Evolutionary conservation across 306 rosid species (phyloP).

Genomic region (Citrullus colocynthis): DNA sequence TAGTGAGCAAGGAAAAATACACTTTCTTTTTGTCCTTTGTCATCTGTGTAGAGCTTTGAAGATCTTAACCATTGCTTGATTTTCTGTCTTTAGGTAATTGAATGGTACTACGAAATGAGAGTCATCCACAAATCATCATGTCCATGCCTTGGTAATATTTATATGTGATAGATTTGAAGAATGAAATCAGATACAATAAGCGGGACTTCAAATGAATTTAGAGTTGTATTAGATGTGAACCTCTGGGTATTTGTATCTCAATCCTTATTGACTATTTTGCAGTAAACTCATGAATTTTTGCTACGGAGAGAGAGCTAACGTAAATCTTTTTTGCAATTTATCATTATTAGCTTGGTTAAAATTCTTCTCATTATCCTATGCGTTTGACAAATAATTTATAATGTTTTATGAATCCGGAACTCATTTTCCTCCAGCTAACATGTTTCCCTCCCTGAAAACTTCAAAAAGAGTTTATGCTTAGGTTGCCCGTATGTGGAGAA

Average conservation of each 20-base stretch:
- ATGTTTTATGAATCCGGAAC: background rate
- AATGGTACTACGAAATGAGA: slow-evolving; percentile 8
- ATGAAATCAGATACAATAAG: background rate
- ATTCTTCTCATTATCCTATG: background rate
- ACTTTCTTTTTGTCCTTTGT: background rate
- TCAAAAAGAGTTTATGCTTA: background rate
- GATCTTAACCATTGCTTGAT: background rate
- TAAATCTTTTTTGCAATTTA: background rate
- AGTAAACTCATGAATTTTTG: background rate
- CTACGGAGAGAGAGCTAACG: background rate
- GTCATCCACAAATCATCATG: slow-evolving; percentile 5
- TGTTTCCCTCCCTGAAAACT: background rate
- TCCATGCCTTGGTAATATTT: slow-evolving; percentile 3
- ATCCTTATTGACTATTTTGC: background rate
- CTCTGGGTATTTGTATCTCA: slow-evolving; percentile 2
- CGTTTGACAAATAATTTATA: background rate
- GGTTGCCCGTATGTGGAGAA: background rate
- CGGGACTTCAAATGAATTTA: background rate
- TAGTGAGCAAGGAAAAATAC: background rate
- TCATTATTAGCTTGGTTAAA: background rate
- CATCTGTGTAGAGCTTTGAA: background rate
- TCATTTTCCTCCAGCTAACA: background rate
- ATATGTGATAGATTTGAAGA: slow-evolving; percentile 5
- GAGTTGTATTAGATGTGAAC: slow-evolving; percentile 3
- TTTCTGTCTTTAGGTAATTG: slow-evolving; percentile 5